These are phyloP conservation scores for Aphanomyces euteiches DNA, from an alignment of 352 stramenopile genomes.

Conservation along the genomic window DNA sequence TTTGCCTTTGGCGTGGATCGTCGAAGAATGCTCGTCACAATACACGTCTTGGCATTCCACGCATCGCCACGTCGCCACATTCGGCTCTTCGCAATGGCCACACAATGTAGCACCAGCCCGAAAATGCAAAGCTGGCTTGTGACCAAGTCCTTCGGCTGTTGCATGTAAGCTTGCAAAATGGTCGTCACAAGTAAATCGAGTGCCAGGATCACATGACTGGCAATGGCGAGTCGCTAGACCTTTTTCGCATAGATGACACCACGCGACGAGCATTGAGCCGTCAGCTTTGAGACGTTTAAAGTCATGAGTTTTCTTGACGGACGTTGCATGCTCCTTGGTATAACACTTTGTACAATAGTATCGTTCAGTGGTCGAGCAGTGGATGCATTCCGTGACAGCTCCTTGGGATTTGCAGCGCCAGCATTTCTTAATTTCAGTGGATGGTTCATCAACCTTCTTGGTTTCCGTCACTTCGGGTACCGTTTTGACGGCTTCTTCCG, in stretches of 20 bases:
- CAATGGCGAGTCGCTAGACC: neutral
- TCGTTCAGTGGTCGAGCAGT: constrained; percentile 38
- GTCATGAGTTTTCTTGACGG: constrained; percentile 43
- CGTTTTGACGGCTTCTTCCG: too few species aligned
- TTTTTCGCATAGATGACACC: constrained; percentile 43
- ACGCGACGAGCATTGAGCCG: constrained; percentile 31
- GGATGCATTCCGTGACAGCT: constrained; percentile 55
- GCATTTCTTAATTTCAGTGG: constrained; percentile 1
- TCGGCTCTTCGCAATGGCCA: constrained; percentile 42
- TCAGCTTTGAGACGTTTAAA: constrained; percentile 44
- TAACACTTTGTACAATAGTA: constrained; percentile 57
- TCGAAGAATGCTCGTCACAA: constrained; percentile 50
- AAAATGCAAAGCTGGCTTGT: constrained; percentile 51
- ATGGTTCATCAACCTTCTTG: neutral
- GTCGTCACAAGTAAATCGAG: constrained; percentile 60
- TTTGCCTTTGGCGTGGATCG: constrained; percentile 37
- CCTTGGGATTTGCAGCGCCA: constrained; percentile 18
- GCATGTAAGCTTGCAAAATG: constrained; percentile 52
- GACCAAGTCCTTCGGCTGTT: constrained; percentile 43
- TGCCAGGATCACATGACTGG: neutral
- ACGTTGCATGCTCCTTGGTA: constrained; percentile 41
- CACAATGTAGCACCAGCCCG: constrained; percentile 47
- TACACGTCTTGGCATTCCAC: constrained; percentile 62
- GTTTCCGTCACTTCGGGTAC: too few species aligned
- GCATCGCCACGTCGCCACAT: constrained; percentile 47